Percentiles rank a stretch among this genome's conserved stretches.
Evolutionary conservation across 345 rosid genomes (phyloP).

Genomic region (Melaleuca quinquenervia): DNA sequence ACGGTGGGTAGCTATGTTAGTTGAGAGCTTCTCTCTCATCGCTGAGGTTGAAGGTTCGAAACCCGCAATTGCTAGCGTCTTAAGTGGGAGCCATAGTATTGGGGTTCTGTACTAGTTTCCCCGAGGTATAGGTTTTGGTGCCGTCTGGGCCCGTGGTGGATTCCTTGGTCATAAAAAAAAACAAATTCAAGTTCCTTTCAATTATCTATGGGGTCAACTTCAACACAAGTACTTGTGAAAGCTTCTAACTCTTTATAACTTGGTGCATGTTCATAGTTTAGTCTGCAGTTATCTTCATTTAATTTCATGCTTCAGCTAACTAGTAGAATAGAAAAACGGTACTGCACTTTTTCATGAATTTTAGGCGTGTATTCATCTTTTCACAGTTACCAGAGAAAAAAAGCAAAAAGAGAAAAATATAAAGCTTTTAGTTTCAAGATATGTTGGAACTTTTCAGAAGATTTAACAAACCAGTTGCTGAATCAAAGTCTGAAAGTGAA

Average conservation of each 20-base stretch:
- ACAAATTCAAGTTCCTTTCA: background rate
- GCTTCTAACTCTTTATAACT: background rate
- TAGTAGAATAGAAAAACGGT: background rate
- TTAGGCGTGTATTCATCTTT: background rate
- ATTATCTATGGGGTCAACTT: background rate
- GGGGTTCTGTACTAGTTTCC: too few species aligned
- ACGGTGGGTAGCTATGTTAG: too few species aligned
- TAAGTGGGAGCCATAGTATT: too few species aligned
- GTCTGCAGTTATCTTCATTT: background rate
- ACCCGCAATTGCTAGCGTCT: too few species aligned
- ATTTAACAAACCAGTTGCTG: background rate
- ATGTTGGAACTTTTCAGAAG: background rate
- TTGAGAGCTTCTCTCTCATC: too few species aligned
- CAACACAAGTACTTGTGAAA: background rate
- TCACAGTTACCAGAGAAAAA: background rate
- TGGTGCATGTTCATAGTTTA: background rate
- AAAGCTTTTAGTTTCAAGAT: background rate
- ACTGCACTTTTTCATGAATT: background rate
- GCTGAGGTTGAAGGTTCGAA: too few species aligned
- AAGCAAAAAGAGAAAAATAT: background rate
- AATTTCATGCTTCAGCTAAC: background rate
- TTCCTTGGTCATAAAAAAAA: background rate
- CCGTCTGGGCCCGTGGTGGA: too few species aligned
- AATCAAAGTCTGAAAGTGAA: background rate
- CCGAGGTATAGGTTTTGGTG: too few species aligned